A percentile compares a stretch with the other conserved stretches of the same genome.
phyloP scores from a whole-genome alignment of 805 yeast genomes.

The Ogataea salicorniae region DNA sequence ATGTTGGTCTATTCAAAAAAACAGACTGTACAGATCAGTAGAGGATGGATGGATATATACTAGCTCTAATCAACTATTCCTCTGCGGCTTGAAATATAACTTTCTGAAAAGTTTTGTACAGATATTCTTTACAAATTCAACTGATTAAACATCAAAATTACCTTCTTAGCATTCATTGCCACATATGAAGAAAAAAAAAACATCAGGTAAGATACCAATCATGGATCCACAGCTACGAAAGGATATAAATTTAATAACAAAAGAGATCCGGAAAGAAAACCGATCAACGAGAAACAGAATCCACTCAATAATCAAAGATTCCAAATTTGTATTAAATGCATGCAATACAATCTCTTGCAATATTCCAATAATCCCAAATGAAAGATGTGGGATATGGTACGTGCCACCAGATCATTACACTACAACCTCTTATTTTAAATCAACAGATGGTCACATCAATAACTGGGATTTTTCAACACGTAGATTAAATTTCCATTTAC shows the following conservation, averaged over 20 bases:
- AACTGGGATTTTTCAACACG: conserved; percentile 77
- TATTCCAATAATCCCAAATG: conserved; percentile 60
- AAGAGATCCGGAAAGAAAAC: conserved; percentile 44
- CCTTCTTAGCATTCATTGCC: neutral
- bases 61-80: too few species aligned
- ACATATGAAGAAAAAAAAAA: too few species aligned
- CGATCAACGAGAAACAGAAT: conserved; percentile 54
- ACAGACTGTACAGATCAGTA: too few species aligned
- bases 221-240: conserved; percentile 14
- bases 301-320: conserved; percentile 66
- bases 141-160: neutral
- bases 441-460: conserved; percentile 85
- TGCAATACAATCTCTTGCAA: conserved; percentile 25
- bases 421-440: conserved; percentile 70
- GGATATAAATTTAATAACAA: conserved; percentile 23
- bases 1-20: too few species aligned
- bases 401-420: conserved; percentile 38
- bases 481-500: conserved; percentile 67
- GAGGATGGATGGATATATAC: too few species aligned
- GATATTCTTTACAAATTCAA: too few species aligned
- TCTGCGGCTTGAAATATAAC: too few species aligned
- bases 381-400: conserved; percentile 87
- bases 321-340: conserved; percentile 41
- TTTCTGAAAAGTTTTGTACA: too few species aligned
- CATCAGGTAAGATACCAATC: neutral